Evolutionary conservation across 306 rosid genomes (phyloP).

Genomic region (Chamaecrista fasciculata): DNA sequence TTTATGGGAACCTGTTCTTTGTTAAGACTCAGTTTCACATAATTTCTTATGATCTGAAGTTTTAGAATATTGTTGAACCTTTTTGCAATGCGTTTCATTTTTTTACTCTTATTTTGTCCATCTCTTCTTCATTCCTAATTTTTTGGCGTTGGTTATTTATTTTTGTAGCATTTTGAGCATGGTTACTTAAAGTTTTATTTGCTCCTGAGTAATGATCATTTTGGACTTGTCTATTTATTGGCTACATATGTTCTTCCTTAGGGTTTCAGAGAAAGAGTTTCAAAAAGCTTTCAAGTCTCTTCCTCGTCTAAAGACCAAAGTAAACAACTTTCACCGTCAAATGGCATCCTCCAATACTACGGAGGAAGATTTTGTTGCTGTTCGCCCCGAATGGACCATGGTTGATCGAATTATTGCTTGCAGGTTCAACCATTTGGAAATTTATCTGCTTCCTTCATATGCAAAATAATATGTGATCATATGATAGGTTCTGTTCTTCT

Average conservation of each 20-base stretch:
- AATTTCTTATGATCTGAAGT: not conserved
- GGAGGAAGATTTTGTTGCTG: slow-evolving; percentile 91
- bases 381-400: slow-evolving; percentile 98
- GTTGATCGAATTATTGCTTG: slow-evolving; percentile 90
- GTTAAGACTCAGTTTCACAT: slow-evolving; percentile 3
- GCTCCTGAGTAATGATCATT: slow-evolving; percentile 14
- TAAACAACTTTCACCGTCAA: slow-evolving; percentile 84
- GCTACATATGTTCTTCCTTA: slow-evolving; percentile 29
- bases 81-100: slow-evolving; percentile 25
- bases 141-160: slow-evolving; percentile 10
- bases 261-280: slow-evolving; percentile 97
- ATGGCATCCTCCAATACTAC: slow-evolving; percentile 60
- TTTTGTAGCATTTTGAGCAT: not conserved
- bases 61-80: not conserved
- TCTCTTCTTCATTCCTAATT: slow-evolving; percentile 12
- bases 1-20: slow-evolving; percentile 27
- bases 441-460: slow-evolving; percentile 29
- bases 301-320: slow-evolving; percentile 84
- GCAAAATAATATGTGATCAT: slow-evolving; percentile 2
- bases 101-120: not conserved
- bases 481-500: not conserved
- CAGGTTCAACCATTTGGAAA: slow-evolving; percentile 57
- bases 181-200: slow-evolving; percentile 9
- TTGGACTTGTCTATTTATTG: slow-evolving; percentile 32
- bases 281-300: slow-evolving; percentile 81